A percentile compares a stretch with the other conserved stretches of the same genome.
Evolutionary conservation across 2,329 filamentous ascomycete species (phyloP).

Genomic region (Phyllosticta citriasiana): DNA sequence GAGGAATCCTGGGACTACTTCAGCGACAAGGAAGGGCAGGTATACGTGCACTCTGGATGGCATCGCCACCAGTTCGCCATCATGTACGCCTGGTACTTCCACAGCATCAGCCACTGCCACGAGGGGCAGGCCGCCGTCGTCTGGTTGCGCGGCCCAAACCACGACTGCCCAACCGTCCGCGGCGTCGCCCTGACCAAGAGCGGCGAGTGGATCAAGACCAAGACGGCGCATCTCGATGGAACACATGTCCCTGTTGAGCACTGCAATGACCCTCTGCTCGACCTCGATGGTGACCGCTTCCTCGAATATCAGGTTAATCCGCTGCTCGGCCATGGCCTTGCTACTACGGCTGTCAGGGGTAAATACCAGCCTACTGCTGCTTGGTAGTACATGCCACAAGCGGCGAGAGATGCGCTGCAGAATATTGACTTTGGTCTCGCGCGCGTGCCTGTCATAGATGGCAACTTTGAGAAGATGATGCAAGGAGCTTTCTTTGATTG

Average conservation of each 20-base stretch:
- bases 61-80: slow-evolving; percentile 26
- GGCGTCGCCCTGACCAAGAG: slow-evolving; percentile 31
- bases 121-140: slow-evolving; percentile 33
- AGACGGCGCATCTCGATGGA: slow-evolving; percentile 14
- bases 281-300: slow-evolving; percentile 25
- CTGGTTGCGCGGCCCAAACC: slow-evolving; percentile 19
- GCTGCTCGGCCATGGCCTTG: slow-evolving; percentile 17
- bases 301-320: slow-evolving; percentile 26
- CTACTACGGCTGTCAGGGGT: not conserved
- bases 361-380: slow-evolving; percentile 25
- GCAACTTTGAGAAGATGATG: slow-evolving; percentile 14
- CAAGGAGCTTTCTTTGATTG: not conserved
- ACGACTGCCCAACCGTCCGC: slow-evolving; percentile 21
- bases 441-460: slow-evolving; percentile 32
- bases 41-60: slow-evolving; percentile 26
- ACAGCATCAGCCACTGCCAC: slow-evolving; percentile 31
- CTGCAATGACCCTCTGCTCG: slow-evolving; percentile 19
- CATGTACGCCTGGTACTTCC: slow-evolving; percentile 39
- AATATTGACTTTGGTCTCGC: slow-evolving; percentile 33
- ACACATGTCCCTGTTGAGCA: slow-evolving; percentile 25
- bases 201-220: slow-evolving; percentile 23
- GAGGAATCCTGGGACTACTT: slow-evolving; percentile 13
- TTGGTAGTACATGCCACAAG: slow-evolving; percentile 33
- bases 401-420: slow-evolving; percentile 26
- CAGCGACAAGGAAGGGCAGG: slow-evolving; percentile 26